Conservation (phyloP, 148 eudicot species). For the Spergularia marina region DNA sequence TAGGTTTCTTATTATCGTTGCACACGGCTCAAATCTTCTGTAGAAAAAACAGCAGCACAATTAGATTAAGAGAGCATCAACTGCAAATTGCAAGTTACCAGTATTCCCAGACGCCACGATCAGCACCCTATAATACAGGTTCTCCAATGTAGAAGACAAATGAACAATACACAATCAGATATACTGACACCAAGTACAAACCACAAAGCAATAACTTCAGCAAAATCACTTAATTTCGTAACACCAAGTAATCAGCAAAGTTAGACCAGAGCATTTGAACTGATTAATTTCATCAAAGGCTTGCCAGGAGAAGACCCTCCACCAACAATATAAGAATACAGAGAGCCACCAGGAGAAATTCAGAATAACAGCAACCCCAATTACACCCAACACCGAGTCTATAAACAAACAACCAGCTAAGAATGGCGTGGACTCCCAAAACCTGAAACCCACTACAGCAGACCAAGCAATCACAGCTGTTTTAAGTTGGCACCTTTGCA, state of each 20-base stretch:
- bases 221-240: not conserved
- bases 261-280: not conserved
- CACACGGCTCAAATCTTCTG: not conserved
- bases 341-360: slow-evolving; percentile 52
- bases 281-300: slow-evolving; percentile 44
- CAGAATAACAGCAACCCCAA: slow-evolving; percentile 47
- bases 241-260: not conserved
- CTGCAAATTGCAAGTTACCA: slow-evolving; percentile 27
- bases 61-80: slow-evolving; percentile 34
- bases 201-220: not conserved
- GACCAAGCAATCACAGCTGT: slow-evolving; percentile 47
- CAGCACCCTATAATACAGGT: slow-evolving; percentile 32
- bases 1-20: not conserved
- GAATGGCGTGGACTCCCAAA: slow-evolving; percentile 39
- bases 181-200: not conserved
- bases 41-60: not conserved
- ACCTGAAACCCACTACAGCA: slow-evolving; percentile 28
- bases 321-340: slow-evolving; percentile 34
- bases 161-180: not conserved
- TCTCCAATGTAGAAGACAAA: slow-evolving; percentile 28
- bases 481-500: slow-evolving; percentile 58
- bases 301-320: slow-evolving; percentile 53
- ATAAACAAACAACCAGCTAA: slow-evolving; percentile 55
- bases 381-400: slow-evolving; percentile 44
- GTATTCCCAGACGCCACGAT: slow-evolving; percentile 29